Base-by-base conservation (phyloP, 2,329 filamentous ascomycete genomes). In the Ambrosiella cleistominuta region DNA sequence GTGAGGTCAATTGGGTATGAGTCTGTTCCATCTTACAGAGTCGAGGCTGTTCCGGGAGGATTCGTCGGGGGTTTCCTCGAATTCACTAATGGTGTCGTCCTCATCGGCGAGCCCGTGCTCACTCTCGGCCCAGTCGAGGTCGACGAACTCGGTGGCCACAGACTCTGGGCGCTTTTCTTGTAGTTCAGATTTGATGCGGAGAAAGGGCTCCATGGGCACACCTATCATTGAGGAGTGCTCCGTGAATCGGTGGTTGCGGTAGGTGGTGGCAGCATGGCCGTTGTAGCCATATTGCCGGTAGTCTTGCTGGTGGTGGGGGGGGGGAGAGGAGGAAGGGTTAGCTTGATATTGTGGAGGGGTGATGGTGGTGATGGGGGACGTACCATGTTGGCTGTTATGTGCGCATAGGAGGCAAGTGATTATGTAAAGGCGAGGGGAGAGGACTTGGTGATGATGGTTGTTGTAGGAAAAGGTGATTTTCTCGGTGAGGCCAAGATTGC, bases 71-170 rank as follows among this genome's bases (percentile, higher is more conserved):
- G 58, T 54, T 11, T 61, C 59, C 64, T 82, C 81, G 59, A 76
- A 69, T 54, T 81, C 78, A 61, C 75, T 80, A 62, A 78, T 70
- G 54, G 76, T 35, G 37, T 57, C 59, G 13, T 54, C 53, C 39
- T 59, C 47, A 3, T 51, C 47, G 6, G 7, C 39, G 39, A 42
- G 17, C 11, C 47, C 47, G 47, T 9, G 82, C 7, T 60, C 47
- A 39, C 71, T 69, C 63, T 89, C 86, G 47, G 81, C 77, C 72
- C 75, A 80, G 62, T 91, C 86, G 45, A 85, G 88, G 65, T 89
- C 86, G 66, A 84, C 82, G 63, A 88, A 85, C 65, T 89, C 84
- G 19, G 86, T 91, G 49, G 83, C 79, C 61, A 86, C 76, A 42
- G 86, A 90, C 42, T 79, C 69, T 44, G 85, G 85, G 60, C 84